Percentiles rank a stretch among this genome's conserved stretches.
phyloP scores from a whole-genome alignment of 2,329 filamentous ascomycete genomes.

The Chaetomiaceae sp. region DNA sequence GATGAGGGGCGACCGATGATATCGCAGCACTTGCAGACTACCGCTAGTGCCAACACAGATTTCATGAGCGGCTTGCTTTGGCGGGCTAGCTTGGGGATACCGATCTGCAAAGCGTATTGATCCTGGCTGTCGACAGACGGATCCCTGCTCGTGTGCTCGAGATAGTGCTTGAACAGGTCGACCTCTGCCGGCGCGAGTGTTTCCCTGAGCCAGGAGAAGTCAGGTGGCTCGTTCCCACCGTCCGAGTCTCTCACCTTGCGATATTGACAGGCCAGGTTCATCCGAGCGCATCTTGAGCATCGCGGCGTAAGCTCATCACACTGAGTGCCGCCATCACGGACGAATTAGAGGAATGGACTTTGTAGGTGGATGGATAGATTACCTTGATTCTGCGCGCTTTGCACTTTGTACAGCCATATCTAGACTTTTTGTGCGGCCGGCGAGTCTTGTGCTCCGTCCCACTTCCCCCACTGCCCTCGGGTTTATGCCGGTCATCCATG shows the following conservation, averaged over 20 bases:
- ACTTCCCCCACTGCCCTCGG: not conserved
- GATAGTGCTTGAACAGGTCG: conserved; percentile 37
- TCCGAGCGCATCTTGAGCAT: conserved; percentile 33
- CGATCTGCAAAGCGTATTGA: conserved; percentile 37
- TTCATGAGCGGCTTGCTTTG: conserved; percentile 37
- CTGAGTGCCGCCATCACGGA: conserved; percentile 17
- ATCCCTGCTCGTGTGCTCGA: conserved; percentile 37
- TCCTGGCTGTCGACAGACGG: conserved; percentile 36
- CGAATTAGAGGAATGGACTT: not conserved
- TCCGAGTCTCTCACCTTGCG: conserved; percentile 14
- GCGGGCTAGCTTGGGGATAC: conserved; percentile 40
- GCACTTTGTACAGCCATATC: conserved; percentile 32
- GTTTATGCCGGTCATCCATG: not conserved
- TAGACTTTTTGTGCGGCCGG: conserved; percentile 31
- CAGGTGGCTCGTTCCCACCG: conserved; percentile 2
- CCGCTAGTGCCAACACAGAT: conserved; percentile 39
- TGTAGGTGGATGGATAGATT: not conserved
- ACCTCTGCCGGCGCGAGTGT: conserved; percentile 31
- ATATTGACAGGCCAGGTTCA: conserved; percentile 30
- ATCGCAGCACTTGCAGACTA: conserved; percentile 37
- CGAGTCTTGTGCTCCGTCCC: conserved; percentile 17
- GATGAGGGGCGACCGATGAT: conserved; percentile 21
- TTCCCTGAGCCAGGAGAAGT: conserved; percentile 14
- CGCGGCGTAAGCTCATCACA: conserved; percentile 33
- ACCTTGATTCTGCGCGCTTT: conserved; percentile 35